Base-by-base conservation (phyloP, 2,329 filamentous ascomycete genomes). In the Penicillium polonicum region DNA sequence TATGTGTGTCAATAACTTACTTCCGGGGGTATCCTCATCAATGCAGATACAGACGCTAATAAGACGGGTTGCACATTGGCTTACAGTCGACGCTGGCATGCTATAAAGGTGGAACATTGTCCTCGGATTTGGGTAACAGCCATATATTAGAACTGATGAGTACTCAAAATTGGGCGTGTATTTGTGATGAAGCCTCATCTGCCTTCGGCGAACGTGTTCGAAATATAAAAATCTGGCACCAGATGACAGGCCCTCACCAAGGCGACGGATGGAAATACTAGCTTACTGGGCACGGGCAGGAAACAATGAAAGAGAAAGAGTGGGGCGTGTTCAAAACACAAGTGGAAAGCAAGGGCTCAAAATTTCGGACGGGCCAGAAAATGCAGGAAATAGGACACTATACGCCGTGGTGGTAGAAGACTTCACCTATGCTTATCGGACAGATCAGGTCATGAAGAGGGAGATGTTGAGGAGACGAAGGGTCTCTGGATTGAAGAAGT, bases 391-490 rank as follows among this genome's bases (percentile, higher is more conserved):
- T 29, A 38, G 52, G 29, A 64, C 29, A 60, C 48, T 61, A 57
- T 58, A 67, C 65, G 65, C 65, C 63, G 52, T 60, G 59, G 61
- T 62, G 52, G 54, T 60, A 48, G 45, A 50, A 41, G 48, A 55
- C 21, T 48, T 52, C 63, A 66, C 59, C 60, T 44, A 66, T 65
- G 65, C 62, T 66, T 60, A 52, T 63, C 50, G 52, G 45, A 62
- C 39, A 58, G 42, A 60, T 61, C 50, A 59, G 44, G 53, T 59
- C 58, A 49, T 60, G 41, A 60, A 45, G 43, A 38, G 27, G 41
- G 35, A 44, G 43, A 44, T 23, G 31, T 33, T 12, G 10, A 33
- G 15, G n/a, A 33, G 38, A 50, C 19, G 36, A 27, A 9, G n/a
- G 25, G n/a, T 46, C 27, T 31, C 19, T 50, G 10, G n/a, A 33